These are phyloP conservation scores for Fomitopsis pulvina DNA, from an alignment of 768 basidiomycete genomes.

Conservation along the genomic window DNA sequence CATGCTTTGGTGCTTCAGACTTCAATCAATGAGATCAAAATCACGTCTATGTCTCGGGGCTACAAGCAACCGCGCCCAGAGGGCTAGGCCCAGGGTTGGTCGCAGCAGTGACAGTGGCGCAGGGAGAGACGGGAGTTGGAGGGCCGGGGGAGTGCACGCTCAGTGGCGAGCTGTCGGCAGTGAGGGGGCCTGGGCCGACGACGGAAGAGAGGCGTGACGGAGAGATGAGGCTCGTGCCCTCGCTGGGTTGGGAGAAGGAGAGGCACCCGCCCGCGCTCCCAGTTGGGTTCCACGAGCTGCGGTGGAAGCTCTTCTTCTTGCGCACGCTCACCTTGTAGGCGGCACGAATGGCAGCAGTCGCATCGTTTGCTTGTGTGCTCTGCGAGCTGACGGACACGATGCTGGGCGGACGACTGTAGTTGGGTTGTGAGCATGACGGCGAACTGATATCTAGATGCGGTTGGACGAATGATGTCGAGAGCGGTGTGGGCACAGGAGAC, in stretches of 20 bases:
- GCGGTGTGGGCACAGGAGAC: not conserved
- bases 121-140: not conserved
- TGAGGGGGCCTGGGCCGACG: not conserved
- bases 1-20: not conserved
- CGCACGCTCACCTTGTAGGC: constrained; percentile 44
- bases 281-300: constrained; percentile 41
- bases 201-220: not conserved
- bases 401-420: constrained; percentile 13
- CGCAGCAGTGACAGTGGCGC: not conserved
- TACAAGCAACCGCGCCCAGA: not conserved
- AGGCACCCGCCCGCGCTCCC: not conserved
- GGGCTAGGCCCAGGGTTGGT: not conserved
- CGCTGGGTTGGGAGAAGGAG: not conserved
- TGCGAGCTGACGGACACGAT: constrained; percentile 12
- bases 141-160: not conserved
- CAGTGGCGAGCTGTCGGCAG: not conserved
- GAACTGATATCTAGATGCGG: constrained; percentile 10
- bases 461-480: not conserved
- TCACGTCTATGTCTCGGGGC: not conserved
- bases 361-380: constrained; percentile 18
- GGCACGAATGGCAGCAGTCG: constrained; percentile 41
- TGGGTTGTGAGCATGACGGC: not conserved
- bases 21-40: not conserved
- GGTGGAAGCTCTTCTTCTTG: constrained; percentile 39
- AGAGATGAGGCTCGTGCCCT: not conserved